Conservation (phyloP, 306 rosid genomes). For the Lathyrus oleraceus region DNA sequence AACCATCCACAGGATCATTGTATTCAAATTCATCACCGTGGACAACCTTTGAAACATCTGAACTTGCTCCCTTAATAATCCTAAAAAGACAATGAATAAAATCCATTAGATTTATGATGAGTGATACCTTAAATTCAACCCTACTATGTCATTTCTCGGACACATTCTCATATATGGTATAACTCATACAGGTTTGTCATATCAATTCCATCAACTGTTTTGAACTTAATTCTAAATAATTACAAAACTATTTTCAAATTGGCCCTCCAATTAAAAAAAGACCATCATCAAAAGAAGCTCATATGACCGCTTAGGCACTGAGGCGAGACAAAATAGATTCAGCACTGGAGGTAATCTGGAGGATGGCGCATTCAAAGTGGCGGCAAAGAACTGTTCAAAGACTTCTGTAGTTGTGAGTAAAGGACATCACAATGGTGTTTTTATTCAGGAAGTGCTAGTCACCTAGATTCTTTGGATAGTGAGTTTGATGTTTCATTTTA, state of each 20-base stretch:
- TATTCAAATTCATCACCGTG: slow-evolving; percentile 90
- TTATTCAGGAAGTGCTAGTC: neutral
- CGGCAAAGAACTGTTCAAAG: neutral
- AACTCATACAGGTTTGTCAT: slow-evolving; percentile 8
- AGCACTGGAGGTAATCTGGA: neutral
- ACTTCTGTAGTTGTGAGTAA: neutral
- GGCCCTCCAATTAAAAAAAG: neutral
- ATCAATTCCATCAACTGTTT: slow-evolving; percentile 20
- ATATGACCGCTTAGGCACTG: slow-evolving; percentile 6
- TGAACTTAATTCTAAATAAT: slow-evolving; percentile 2
- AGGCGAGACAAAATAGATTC: slow-evolving; percentile 9
- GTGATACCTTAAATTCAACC: slow-evolving; percentile 13
- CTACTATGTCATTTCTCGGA: neutral
- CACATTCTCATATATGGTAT: slow-evolving; percentile 10
- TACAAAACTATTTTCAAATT: slow-evolving; percentile 1
- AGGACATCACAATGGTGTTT: neutral
- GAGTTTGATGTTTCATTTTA: neutral
- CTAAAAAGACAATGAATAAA: slow-evolving; percentile 41
- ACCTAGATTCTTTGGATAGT: slow-evolving; percentile 4
- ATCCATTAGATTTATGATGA: slow-evolving; percentile 24
- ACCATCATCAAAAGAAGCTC: neutral
- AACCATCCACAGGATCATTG: slow-evolving; percentile 93
- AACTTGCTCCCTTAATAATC: slow-evolving; percentile 61
- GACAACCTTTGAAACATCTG: slow-evolving; percentile 80
- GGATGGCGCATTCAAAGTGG: neutral